Evolutionary conservation across 73 alveolate genomes (phyloP).

Genomic region (Blepharisma stoltei): DNA sequence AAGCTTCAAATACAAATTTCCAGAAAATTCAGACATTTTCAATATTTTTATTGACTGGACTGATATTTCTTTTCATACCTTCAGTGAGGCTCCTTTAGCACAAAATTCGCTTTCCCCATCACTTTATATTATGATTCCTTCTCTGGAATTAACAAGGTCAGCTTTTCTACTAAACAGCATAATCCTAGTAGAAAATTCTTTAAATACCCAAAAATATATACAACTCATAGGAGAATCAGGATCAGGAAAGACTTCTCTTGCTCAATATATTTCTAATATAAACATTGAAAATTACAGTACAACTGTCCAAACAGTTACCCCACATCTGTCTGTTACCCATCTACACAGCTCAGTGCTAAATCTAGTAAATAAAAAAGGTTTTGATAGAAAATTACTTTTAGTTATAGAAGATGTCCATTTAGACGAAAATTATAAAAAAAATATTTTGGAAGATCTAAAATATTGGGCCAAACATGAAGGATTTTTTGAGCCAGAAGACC

Average conservation of each 20-base stretch:
- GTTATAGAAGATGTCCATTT: slow-evolving; percentile 19
- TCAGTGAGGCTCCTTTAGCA: not conserved
- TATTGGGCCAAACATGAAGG: slow-evolving; percentile 15
- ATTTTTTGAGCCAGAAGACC: slow-evolving; percentile 20
- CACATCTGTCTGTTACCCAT: too few relatives aligned
- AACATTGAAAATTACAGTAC: too few relatives aligned
- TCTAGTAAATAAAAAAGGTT: not conserved
- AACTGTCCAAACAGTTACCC: too few relatives aligned
- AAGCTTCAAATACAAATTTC: not conserved
- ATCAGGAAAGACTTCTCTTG: slow-evolving; percentile 8
- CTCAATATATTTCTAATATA: not conserved
- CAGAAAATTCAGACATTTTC: slow-evolving; percentile 2
- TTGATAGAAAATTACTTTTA: not conserved
- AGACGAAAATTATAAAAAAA: not conserved
- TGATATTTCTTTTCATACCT: not conserved
- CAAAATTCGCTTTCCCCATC: not conserved
- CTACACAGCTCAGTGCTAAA: too few relatives aligned
- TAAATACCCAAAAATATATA: not conserved
- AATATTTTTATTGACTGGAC: slow-evolving; percentile 12
- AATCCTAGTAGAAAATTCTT: not conserved
- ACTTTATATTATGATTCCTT: not conserved
- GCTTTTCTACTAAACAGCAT: not conserved
- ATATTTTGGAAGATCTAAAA: not conserved
- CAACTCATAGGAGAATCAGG: not conserved
- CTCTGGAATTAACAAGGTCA: not conserved